These are phyloP conservation scores for Trichaptum fuscoviolaceum DNA, from an alignment of 768 basidiomycete species.

Conservation along the genomic window DNA sequence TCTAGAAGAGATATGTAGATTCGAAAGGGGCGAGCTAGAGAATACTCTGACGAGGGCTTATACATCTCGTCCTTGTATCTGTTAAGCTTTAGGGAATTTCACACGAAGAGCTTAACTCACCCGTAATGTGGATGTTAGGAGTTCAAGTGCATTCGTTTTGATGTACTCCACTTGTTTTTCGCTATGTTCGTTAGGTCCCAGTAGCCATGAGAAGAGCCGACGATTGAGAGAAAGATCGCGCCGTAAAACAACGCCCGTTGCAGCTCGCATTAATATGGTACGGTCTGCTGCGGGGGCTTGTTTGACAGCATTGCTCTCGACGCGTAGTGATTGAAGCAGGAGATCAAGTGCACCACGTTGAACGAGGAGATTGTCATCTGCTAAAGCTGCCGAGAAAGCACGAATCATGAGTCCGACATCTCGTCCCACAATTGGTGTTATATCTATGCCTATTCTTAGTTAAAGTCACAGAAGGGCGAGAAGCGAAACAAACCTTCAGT, in stretches of 20 bases:
- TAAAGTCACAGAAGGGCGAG: conserved; percentile 7
- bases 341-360: conserved; percentile 83
- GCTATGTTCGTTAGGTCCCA: conserved; percentile 76
- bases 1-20: conserved; percentile 93
- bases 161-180: conserved; percentile 74
- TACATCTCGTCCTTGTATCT: conserved; percentile 67
- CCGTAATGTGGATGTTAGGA: conserved; percentile 66
- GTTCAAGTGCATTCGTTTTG: conserved; percentile 60
- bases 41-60: conserved; percentile 62
- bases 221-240: conserved; percentile 91
- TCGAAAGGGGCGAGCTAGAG: conserved; percentile 86
- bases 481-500: conserved; percentile 54
- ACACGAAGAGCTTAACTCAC: conserved; percentile 28
- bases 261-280: conserved; percentile 79
- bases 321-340: conserved; percentile 65
- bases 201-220: conserved; percentile 87
- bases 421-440: conserved; percentile 67
- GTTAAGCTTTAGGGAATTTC: conserved; percentile 3
- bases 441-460: conserved; percentile 35
- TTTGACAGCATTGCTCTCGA: conserved; percentile 68
- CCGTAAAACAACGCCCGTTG: conserved; percentile 83
- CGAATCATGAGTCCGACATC: conserved; percentile 94
- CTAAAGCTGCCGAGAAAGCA: conserved; percentile 85
- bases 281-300: conserved; percentile 70
- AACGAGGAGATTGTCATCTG: conserved; percentile 90